These are phyloP conservation scores for Nannochloropsis limnetica DNA, from an alignment of 352 stramenopile genomes.

Conservation along the genomic window DNA sequence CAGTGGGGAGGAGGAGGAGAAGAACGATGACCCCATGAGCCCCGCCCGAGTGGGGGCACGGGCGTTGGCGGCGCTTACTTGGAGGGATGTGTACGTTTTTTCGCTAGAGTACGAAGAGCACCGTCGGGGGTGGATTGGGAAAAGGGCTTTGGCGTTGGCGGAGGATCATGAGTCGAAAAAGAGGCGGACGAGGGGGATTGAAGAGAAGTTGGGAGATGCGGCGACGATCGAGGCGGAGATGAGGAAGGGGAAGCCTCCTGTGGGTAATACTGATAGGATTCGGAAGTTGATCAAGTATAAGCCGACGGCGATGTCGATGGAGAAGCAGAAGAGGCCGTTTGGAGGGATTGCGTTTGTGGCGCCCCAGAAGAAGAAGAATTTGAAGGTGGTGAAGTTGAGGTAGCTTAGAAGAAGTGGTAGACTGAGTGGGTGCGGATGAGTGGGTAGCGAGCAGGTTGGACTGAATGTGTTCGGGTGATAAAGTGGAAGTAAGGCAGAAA, in stretches of 20 bases:
- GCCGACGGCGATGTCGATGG: neutral
- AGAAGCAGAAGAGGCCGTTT: neutral
- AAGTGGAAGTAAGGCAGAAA: neutral
- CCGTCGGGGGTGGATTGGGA: neutral
- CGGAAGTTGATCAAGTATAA: conserved; percentile 1
- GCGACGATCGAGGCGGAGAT: neutral
- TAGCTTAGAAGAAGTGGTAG: neutral
- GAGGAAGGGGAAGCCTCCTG: conserved; percentile 7
- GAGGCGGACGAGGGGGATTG: neutral
- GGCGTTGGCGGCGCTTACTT: neutral
- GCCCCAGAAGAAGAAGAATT: conserved; percentile 7
- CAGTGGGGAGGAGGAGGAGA: neutral
- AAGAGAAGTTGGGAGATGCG: conserved; percentile 8
- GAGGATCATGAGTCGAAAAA: conserved; percentile 27
- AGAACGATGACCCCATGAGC: neutral
- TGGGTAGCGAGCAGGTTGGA: neutral
- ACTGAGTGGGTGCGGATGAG: neutral
- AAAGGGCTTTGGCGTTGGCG: neutral
- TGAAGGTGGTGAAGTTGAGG: conserved; percentile 5
- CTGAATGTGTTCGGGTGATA: no score
- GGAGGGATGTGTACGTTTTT: conserved; percentile 16
- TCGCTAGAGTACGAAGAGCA: neutral
- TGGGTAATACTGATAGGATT: neutral
- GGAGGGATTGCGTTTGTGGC: neutral
- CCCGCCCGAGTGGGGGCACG: neutral